Base-by-base conservation (phyloP, 495 filamentous ascomycete genomes). In the Pseudomonodictys pantanalensis region DNA sequence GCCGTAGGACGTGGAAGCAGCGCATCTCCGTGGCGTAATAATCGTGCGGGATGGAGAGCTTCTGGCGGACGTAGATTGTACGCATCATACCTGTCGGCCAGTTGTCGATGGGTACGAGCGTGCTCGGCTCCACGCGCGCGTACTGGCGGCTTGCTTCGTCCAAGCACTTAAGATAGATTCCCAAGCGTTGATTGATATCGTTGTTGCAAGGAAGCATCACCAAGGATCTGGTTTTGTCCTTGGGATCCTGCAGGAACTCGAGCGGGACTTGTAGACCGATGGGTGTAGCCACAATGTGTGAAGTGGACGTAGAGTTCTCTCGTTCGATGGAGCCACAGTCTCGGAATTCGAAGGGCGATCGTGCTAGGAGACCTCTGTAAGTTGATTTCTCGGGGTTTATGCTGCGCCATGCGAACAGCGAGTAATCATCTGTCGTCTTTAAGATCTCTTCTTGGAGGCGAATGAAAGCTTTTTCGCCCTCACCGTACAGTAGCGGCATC, bases 401-500 rank as follows among this genome's bases (percentile, higher is more conserved):
- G 12, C 15, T 18, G 3, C 38, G 38, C 62, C 62, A 65, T 17
- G 56, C 49, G 26, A 65, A 65, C 0, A 65, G n/a, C 15, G 55
- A 44, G 24, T 65, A 28, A 26, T 65, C 62, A 3, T 24, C 22
- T n/a, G 30, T 52, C 5, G 6, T 25, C 30, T 56, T 54, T 23
- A 65, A 11, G 10, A 65, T 59, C 23, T 65, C 48, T 48, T 58
- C 53, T 58, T 59, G 59, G 22, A 62, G 33, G 3, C 52, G 29
- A 8, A 49, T 24, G 23, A 57, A 62, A 10, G 59, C 42, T 15
- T 51, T 62, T 44, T 50, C 26, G n/a, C n/a, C n/a, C n/a, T n/a
- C n/a, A n/a, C n/a, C n/a, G n/a, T n/a, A n/a, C n/a, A n/a, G n/a
- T n/a, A n/a, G n/a, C n/a, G n/a, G n/a, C n/a, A n/a, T n/a, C n/a